A percentile compares a stretch with the other conserved stretches of the same genome.
phyloP scores from a whole-genome alignment of 2,329 filamentous ascomycete genomes.

The Monilinia vaccinii-corymbosi region DNA sequence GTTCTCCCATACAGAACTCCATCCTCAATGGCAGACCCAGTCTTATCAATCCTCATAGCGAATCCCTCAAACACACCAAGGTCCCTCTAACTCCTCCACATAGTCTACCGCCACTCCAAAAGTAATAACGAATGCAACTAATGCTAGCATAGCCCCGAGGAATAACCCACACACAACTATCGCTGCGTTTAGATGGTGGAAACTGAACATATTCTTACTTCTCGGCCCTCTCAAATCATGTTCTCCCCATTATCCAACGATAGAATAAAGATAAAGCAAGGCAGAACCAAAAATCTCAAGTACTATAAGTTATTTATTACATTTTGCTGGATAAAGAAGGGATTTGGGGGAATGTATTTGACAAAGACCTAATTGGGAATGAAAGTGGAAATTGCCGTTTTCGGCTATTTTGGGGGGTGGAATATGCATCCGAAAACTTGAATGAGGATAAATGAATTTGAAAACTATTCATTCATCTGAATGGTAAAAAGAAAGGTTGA shows the following conservation, averaged over 20 bases:
- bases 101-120: constrained; percentile 5
- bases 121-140: background rate
- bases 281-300: background rate
- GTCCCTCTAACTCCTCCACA: background rate
- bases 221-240: background rate
- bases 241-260: background rate
- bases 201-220: constrained; percentile 1
- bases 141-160: background rate
- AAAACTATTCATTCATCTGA: background rate
- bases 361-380: background rate
- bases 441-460: background rate
- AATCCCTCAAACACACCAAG: background rate
- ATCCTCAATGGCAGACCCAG: background rate
- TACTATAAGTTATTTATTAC: background rate
- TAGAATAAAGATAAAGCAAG: background rate
- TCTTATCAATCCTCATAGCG: background rate
- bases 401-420: background rate
- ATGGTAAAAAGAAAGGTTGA: background rate
- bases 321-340: background rate
- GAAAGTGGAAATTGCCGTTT: background rate
- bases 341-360: background rate
- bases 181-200: constrained; percentile 3
- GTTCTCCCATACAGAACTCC: background rate
- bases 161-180: constrained; percentile 6
- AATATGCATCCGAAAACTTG: background rate